Evolutionary conservation across 208 protist genomes (phyloP).

Genomic region (Balamuthia mandrillaris): DNA sequence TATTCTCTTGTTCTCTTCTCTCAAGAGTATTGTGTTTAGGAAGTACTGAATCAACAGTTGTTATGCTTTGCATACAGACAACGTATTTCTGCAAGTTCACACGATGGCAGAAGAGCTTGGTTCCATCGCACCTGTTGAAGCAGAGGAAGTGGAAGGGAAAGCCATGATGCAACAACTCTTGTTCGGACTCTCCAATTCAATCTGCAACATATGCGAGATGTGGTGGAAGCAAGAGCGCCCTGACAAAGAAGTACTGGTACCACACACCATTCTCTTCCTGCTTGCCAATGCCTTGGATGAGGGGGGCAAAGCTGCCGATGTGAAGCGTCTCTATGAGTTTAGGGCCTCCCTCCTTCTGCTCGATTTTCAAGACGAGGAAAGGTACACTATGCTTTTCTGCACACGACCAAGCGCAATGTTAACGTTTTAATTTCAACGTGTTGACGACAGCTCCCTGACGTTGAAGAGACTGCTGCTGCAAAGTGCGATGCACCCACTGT

Average conservation of each 20-base stretch:
- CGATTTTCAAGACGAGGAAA: slow-evolving; percentile 53
- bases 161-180: too few species aligned
- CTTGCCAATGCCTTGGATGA: slow-evolving; percentile 14
- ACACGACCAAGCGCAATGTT: neutral
- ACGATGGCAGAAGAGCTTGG: too few species aligned
- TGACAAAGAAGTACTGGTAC: slow-evolving; percentile 44
- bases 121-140: too few species aligned
- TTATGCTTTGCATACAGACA: too few species aligned
- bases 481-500: slow-evolving; percentile 48
- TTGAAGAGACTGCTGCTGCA: slow-evolving; percentile 47
- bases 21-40: too few species aligned
- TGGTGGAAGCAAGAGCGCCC: slow-evolving; percentile 21
- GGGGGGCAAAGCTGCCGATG: slow-evolving; percentile 24
- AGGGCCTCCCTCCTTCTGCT: slow-evolving; percentile 47
- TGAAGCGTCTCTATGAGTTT: slow-evolving; percentile 57
- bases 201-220: neutral
- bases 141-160: too few species aligned
- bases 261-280: slow-evolving; percentile 63
- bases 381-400: neutral
- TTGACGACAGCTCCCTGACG: neutral
- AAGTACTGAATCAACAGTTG: too few species aligned
- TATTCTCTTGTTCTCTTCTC: too few species aligned
- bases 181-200: too few species aligned
- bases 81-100: too few species aligned
- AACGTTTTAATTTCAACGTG: neutral